Evolutionary conservation across 2,329 filamentous ascomycete species (phyloP).

Genomic region (Orbilia brochopaga): DNA sequence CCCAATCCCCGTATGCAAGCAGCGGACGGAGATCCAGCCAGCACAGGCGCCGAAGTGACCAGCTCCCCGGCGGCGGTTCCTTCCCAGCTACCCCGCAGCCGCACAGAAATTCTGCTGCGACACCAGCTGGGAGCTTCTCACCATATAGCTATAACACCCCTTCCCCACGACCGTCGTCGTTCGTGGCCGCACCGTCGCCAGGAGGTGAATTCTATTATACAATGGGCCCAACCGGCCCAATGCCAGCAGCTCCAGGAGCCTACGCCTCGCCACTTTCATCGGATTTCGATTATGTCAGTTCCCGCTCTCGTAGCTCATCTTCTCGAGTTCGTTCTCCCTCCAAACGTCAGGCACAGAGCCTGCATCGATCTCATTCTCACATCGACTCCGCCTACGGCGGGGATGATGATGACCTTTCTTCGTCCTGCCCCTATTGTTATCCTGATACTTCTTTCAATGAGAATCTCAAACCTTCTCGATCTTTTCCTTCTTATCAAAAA

Average conservation of each 20-base stretch:
- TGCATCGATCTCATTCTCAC: slow-evolving; percentile 49
- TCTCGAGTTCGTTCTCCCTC: slow-evolving; percentile 50
- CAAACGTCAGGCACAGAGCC: slow-evolving; percentile 46
- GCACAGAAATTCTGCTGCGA: slow-evolving; percentile 39
- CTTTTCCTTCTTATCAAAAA: slow-evolving; percentile 32
- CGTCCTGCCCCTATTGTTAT: slow-evolving; percentile 46
- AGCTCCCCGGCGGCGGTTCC: slow-evolving; percentile 45
- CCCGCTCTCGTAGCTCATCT: slow-evolving; percentile 46
- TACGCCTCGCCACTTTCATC: slow-evolving; percentile 44
- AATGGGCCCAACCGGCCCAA: slow-evolving; percentile 43
- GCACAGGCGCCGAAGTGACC: slow-evolving; percentile 46
- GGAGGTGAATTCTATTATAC: slow-evolving; percentile 41
- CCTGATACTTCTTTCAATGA: slow-evolving; percentile 49
- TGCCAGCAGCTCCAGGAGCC: slow-evolving; percentile 32
- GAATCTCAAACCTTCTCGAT: slow-evolving; percentile 29
- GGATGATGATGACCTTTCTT: slow-evolving; percentile 45
- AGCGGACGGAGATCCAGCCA: slow-evolving; percentile 40
- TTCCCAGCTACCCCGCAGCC: slow-evolving; percentile 50
- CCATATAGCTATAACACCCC: slow-evolving; percentile 47
- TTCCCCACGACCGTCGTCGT: slow-evolving; percentile 41
- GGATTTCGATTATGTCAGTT: slow-evolving; percentile 51
- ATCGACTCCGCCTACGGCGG: slow-evolving; percentile 48
- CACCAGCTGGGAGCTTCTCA: slow-evolving; percentile 44
- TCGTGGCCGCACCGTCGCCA: slow-evolving; percentile 41
- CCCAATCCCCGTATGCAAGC: slow-evolving; percentile 44